Percentiles rank a stretch among this genome's conserved stretches.
These are phyloP conservation scores for Amylocarpus encephaloides DNA, from an alignment of 2,329 filamentous ascomycete genomes.

Conservation along the genomic window DNA sequence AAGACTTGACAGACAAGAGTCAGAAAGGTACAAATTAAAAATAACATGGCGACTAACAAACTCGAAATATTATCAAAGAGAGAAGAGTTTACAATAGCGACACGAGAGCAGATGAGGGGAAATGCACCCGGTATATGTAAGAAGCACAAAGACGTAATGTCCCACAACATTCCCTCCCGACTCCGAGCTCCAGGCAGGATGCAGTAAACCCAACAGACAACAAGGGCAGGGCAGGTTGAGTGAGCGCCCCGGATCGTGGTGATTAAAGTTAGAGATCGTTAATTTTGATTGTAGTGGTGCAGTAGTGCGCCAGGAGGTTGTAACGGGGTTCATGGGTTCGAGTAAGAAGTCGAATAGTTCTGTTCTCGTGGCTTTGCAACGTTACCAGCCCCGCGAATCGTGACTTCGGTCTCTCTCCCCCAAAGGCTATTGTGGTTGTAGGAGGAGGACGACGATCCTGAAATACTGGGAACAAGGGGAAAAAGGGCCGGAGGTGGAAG, in stretches of 20 bases:
- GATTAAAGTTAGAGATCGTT: background rate
- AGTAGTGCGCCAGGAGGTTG: background rate
- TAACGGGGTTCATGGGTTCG: background rate
- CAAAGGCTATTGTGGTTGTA: background rate
- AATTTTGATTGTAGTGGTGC: background rate
- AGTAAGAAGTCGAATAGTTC: background rate
- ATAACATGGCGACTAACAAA: conserved; percentile 15
- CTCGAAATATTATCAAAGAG: background rate
- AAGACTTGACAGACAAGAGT: conserved; percentile 16
- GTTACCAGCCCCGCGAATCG: background rate
- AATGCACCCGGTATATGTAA: background rate
- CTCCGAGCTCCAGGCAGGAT: background rate
- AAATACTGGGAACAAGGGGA: background rate
- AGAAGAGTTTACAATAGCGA: background rate
- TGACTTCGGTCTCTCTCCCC: background rate
- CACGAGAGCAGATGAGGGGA: background rate
- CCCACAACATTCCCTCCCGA: background rate
- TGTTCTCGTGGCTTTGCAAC: background rate
- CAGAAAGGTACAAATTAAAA: conserved; percentile 16
- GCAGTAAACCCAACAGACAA: background rate
- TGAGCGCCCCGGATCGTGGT: background rate
- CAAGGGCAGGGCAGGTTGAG: background rate
- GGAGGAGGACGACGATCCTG: background rate
- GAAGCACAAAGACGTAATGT: background rate
- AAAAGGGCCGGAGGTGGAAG: background rate